These are phyloP conservation scores for Hortaea werneckii DNA, from an alignment of 2,329 filamentous ascomycete genomes.

Conservation along the genomic window DNA sequence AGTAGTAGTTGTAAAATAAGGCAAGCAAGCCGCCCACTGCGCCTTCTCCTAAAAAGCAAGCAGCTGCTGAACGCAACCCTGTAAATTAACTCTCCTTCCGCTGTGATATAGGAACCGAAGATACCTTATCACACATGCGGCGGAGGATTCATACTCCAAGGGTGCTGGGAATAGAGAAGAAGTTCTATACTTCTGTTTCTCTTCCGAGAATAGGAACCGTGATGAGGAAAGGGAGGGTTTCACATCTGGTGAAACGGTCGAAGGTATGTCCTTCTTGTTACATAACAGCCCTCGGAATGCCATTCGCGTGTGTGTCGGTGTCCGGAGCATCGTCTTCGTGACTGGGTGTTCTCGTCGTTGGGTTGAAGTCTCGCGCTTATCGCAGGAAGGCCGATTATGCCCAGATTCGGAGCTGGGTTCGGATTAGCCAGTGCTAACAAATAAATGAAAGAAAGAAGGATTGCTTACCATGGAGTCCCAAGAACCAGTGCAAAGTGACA, in stretches of 20 bases:
- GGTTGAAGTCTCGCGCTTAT: neutral
- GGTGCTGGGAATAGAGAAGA: neutral
- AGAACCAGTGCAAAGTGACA: conserved; percentile 97
- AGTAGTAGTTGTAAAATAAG: neutral
- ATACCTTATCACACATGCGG: too few relatives aligned
- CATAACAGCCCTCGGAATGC: conserved; percentile 4
- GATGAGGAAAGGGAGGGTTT: neutral
- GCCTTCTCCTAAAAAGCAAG: neutral
- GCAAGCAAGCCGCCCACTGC: neutral
- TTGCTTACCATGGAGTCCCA: conserved; percentile 93
- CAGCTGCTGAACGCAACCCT: neutral
- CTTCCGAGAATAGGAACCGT: neutral
- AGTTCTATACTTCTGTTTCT: neutral
- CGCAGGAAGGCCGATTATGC: conserved; percentile 26
- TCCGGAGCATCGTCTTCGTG: neutral
- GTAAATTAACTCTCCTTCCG: too few relatives aligned
- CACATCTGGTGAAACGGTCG: neutral
- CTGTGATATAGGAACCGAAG: too few relatives aligned
- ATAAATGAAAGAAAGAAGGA: neutral
- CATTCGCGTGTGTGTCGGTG: neutral
- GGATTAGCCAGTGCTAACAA: conserved; percentile 10
- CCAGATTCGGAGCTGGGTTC: conserved; percentile 41
- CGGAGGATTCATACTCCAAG: too few relatives aligned
- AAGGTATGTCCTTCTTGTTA: conserved; percentile 1
- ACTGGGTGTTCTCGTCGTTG: neutral